Base-by-base conservation (phyloP, 768 basidiomycete genomes). In the Rhodotorula paludigena region DNA sequence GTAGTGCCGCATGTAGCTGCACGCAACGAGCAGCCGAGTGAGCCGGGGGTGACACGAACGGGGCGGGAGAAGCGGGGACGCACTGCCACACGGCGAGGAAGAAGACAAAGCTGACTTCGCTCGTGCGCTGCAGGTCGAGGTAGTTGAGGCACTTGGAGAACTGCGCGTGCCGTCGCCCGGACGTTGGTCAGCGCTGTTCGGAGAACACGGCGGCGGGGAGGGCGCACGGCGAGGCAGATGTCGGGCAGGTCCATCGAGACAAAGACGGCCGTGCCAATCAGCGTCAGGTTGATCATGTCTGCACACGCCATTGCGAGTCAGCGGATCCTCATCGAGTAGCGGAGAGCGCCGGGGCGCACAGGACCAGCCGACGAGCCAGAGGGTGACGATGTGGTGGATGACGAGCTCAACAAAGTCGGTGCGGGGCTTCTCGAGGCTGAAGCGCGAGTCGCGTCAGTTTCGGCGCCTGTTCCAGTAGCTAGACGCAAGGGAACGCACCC, bases 201-300 rank as follows among this genome's bases (percentile, higher is more conserved):
- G 9, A 3, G 28, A 16, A 30, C 32, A n/a, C 52, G 41, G 54
- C 39, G 18, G 51, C 35, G n/a, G 38, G 18, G 5, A 0, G 52
- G 2, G 2, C 88, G 71, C 70, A 91, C 88, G 20, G 90, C 92
- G 20, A 99, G 82, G 78, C 88, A 89, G 41, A 85, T 80, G 76
- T 99, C 96, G 0, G 93, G 91, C 28, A 93, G 82, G 80, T 99
- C 96, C 96, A 98, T 98, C 77, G 92, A 96, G 80, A 93, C 83
- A 74, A 87, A 98, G 36, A 99, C 84, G 10, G 92, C 88, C 71
- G 89, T 89, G 16, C 96, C 96, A 49, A 98, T 92, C 58, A 84
- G 78, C 0, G 92, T 97, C 59, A 91, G 49, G 78, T 90, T 92
- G 71, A 86, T 68, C 39, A 86, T 72, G 75, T 91, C 71, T 72